Evolutionary conservation across 495 filamentous ascomycete genomes (phyloP), one percentile per base, ranked within the genome.

Genomic region (Xylaria scruposa): DNA sequence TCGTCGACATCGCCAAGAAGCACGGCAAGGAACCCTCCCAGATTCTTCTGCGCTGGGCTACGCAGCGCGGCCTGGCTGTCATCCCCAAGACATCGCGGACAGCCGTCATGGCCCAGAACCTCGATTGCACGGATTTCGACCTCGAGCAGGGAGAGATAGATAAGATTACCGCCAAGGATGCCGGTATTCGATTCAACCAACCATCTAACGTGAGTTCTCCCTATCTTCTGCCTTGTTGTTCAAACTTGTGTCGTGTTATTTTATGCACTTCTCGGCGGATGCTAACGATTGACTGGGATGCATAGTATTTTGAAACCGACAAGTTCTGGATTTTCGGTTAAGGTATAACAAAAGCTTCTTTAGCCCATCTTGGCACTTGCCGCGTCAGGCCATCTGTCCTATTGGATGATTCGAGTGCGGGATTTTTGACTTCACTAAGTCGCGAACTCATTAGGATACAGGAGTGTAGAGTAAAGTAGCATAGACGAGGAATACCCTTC

Each of bases 51-150:
- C 86, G 95, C 76, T 98, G 95, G 95, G 89, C 93, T 51, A 97
- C 95, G n/a, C 95, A 97, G 88, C 87, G 94, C n/a, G 90, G 90
- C 29, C 83, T 98, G 66, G 93, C 94, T 40, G 92, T 97, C 76
- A 98, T 98, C 78, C 95, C 95, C 72, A 97, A 97, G 90, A 92
- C 88, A 71, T 93, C 89, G 76, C 86, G 90, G 70, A 62, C 69
- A 8, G 70, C 71, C 80, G 81, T 73, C 81, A 87, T 78, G 85
- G 88, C 59, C 63, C 80, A 89, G 81, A 93, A 92, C 81, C 81
- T 95, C 76, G 84, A 91, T 74, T 87, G 89, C 64, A 87, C 84
- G 65, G 86, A 87, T 65, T 95, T 93, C 75, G 88, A 94, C 64
- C 81, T 97, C 62, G 84, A 84, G 64, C 74, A 87, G 73, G 81